phyloP scores from a whole-genome alignment of 768 basidiomycete species.

The Termitomyces sp. region DNA sequence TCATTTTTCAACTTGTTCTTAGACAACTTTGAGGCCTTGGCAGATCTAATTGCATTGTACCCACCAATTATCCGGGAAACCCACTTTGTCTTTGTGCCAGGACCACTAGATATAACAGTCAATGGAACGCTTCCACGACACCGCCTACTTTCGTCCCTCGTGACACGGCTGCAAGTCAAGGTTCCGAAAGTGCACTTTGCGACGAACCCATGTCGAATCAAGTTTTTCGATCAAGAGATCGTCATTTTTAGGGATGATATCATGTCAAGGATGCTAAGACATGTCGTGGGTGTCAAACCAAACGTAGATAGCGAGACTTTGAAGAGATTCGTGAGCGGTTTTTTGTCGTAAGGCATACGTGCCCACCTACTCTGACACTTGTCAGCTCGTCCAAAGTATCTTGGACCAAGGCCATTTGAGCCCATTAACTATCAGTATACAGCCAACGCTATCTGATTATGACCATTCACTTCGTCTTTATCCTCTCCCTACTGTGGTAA shows the following conservation, averaged over 20 bases:
- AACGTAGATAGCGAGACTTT: constrained; percentile 72
- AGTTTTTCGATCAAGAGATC: constrained; percentile 94
- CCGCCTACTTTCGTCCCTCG: constrained; percentile 72
- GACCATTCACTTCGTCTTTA: constrained; percentile 92
- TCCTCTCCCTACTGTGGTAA: constrained; percentile 86
- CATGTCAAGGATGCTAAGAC: constrained; percentile 92
- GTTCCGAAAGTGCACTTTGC: constrained; percentile 80
- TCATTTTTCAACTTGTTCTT: constrained; percentile 2
- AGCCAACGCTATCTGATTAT: constrained; percentile 84
- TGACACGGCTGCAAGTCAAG: constrained; percentile 59
- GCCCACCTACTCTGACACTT: background rate
- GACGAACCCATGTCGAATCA: constrained; percentile 90
- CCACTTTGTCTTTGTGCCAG: constrained; percentile 93
- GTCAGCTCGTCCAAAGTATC: constrained; percentile 90
- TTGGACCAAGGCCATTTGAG: constrained; percentile 94
- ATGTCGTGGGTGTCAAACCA: constrained; percentile 84
- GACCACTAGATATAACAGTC: constrained; percentile 83
- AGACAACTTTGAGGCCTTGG: constrained; percentile 87
- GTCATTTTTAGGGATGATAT: constrained; percentile 90
- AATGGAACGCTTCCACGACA: constrained; percentile 79
- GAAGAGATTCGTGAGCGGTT: constrained; percentile 73
- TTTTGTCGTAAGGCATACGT: background rate
- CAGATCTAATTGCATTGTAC: constrained; percentile 79
- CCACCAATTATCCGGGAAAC: constrained; percentile 70
- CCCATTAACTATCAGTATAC: constrained; percentile 77